Evolutionary conservation across 2,329 filamentous ascomycete species (phyloP), one percentile per base, ranked within the genome.

Genomic region (Fusarium goolgardi): DNA sequence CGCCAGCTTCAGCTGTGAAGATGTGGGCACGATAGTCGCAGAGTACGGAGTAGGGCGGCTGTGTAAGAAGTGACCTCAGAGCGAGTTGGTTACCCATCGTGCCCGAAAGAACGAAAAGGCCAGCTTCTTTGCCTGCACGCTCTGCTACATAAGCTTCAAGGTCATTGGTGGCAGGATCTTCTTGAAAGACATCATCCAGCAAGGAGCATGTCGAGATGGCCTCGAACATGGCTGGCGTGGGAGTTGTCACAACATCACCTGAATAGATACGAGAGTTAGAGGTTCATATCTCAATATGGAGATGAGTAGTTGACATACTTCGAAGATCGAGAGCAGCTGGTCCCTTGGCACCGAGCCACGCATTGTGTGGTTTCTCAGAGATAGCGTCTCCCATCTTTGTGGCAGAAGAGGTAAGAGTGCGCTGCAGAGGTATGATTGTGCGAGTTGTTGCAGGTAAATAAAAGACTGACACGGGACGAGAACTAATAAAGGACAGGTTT

Each of bases 11-110:
- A 67, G 85, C 89, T 40, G 88, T 83, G 59, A 92, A 82, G 59
- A 97, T 91, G 76, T 97, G 95, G 6, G 89, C 87, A 34, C 93
- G 86, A 67, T 89, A 83, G 76, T 97, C 94, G 71, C 91, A 93
- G 11, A 97, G 81, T 7, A 97, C 87, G 10, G 87, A 86, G 76
- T 97, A 89, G 0, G 95, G 95, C 16, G 94, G 94, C 63, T 92
- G 90, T 1, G 83, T 86, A 16, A 97, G 84, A 61, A 96, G 91
- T 2, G 91, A 86, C 39, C 94, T 88, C 41, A 97, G 84, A 1
- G 91, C 90, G 20, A 97, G 83, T 77, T 97, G 94, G 80, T 97
- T 97, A 40, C 93, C 94, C 94, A 97, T 97, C 6, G 94, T 97
- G 5, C 95, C 95, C 0, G 92, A 96, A 61, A 96, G 84, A 56